Base-by-base conservation (phyloP, 352 stramenopile species). In the Blastocystis sp. region DNA sequence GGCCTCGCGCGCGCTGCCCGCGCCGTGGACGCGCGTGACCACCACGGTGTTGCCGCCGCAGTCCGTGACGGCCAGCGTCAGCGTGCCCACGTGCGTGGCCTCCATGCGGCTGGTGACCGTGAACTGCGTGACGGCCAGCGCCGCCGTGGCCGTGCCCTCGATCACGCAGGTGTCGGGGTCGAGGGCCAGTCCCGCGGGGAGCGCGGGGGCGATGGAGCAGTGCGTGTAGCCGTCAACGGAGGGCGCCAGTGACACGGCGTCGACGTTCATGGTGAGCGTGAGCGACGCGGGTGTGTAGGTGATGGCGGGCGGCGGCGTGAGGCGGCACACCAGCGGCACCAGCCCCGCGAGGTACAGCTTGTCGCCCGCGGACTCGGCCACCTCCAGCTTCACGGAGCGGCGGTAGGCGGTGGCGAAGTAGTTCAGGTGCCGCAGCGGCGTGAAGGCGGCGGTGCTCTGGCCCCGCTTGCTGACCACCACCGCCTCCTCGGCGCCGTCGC, bases 111-210 rank as follows among this genome's bases (percentile, higher is more conserved):
- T 69, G 56, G 40, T 67, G 21, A 64, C 34, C 0, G 34, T 45
- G 45, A 59, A 84, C 38, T 28, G 23, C 1, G 74, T 69, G 19
- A 41, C 11, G 2, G 21, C 2, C 48, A 60, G 66, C 19, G 38
- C 4, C 14, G n/a, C 52, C 10, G 21, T 43, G 0, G 74, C 53
- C 17, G 4, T 66, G 19, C 74, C 74, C 23, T 43, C 21, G 40
- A 84, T 67, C 4, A 23, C 66, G 43, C 74, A 84, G 7, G 66
- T 21, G n/a, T 66, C 53, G 9, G 40, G 17, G 21, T 38, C 38
- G 19, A 84, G 10, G 17, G 59, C 40, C 3, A 84, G 61, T 38
- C 74, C 74, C 19, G 59, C 56, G n/a, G 74, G 74, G 28, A 84
- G 74, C 9, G 53, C 48, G 23, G 74, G 74, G 1, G 40, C 14